Conservation (phyloP, 2,329 filamentous ascomycete species). For the Leptoxyphium fumago region DNA sequence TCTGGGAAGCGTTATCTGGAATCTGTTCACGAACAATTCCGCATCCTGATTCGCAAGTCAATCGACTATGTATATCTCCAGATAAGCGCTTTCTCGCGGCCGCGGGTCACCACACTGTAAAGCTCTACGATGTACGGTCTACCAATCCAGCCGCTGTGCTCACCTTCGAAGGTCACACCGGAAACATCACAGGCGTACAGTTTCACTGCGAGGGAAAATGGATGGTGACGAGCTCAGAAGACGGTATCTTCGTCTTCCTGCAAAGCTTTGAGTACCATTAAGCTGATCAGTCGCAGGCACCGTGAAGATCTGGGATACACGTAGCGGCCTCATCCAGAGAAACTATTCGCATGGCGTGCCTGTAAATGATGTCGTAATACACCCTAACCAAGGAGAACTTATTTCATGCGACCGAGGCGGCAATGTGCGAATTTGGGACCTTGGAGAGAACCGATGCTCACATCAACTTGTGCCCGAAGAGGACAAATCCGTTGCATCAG, state of each 20-base stretch:
- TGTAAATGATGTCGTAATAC: conserved; percentile 97
- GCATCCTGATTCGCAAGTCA: conserved; percentile 95
- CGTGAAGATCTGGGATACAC: conserved; percentile 93
- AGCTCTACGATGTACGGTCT: conserved; percentile 96
- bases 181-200: conserved; percentile 88
- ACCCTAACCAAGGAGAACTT: conserved; percentile 95
- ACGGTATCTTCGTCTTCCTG: conserved; percentile 37
- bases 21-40: conserved; percentile 98
- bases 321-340: conserved; percentile 71
- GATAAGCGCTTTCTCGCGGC: conserved; percentile 92
- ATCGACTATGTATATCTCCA: conserved; percentile 92
- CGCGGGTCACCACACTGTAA: conserved; percentile 70
- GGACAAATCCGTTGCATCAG: conserved; percentile 82
- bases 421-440: conserved; percentile 88
- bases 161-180: conserved; percentile 89
- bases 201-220: conserved; percentile 99
- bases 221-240: conserved; percentile 98
- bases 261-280: neutral
- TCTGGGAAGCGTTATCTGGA: conserved; percentile 95
- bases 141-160: conserved; percentile 90
- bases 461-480: conserved; percentile 95
- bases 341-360: conserved; percentile 83
- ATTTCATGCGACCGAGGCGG: conserved; percentile 91
- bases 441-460: conserved; percentile 92
- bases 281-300: conserved; percentile 31